A percentile compares a stretch with the other conserved stretches of the same genome.
Evolutionary conservation across 2,329 filamentous ascomycete species (phyloP).

Genomic region (Dactylellina parvicollis): DNA sequence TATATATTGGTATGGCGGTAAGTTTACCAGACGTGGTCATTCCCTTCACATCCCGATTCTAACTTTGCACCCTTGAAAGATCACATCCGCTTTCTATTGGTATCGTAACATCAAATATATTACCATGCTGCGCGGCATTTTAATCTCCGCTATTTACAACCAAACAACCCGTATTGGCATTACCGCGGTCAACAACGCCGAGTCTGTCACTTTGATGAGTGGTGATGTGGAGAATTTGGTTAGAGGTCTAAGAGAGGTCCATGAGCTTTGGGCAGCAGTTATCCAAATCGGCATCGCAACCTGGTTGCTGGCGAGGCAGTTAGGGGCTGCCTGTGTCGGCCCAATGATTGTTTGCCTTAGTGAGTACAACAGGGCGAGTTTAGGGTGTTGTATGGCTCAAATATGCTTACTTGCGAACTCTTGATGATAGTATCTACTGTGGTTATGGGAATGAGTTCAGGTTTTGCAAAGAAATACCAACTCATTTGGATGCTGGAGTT

Average conservation of each 20-base stretch:
- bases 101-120: constrained; percentile 56
- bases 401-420: background rate
- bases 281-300: constrained; percentile 60
- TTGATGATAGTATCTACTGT: constrained; percentile 18
- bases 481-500: constrained; percentile 59
- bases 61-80: constrained; percentile 9
- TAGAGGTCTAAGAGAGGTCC: constrained; percentile 60
- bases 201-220: constrained; percentile 65
- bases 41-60: background rate
- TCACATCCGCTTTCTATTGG: constrained; percentile 56
- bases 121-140: constrained; percentile 60
- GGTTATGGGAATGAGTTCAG: constrained; percentile 58
- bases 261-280: constrained; percentile 62
- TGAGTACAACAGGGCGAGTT: constrained; percentile 40
- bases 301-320: constrained; percentile 60
- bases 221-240: constrained; percentile 64
- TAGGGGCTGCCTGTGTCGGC: constrained; percentile 60
- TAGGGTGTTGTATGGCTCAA: constrained; percentile 54
- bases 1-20: constrained; percentile 59
- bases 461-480: constrained; percentile 57
- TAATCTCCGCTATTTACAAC: constrained; percentile 60
- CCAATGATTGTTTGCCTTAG: constrained; percentile 57
- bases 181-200: constrained; percentile 61
- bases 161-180: constrained; percentile 60
- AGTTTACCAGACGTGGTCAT: constrained; percentile 6